These are phyloP conservation scores for Thermothelomyces thermophilus DNA, from an alignment of 2,329 filamentous ascomycete genomes.

Conservation along the genomic window DNA sequence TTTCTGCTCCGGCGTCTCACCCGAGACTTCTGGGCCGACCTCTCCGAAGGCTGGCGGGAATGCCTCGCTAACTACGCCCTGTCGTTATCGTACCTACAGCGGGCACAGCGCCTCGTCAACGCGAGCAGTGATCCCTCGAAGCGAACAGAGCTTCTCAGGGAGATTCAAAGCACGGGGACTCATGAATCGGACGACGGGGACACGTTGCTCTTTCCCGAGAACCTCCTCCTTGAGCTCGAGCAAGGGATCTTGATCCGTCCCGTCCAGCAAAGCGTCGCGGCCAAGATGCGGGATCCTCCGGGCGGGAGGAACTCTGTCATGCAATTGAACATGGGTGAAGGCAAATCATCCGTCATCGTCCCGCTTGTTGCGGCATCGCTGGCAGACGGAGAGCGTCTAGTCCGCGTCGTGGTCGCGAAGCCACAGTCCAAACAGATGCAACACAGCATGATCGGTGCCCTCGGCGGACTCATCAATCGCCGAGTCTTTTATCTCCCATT, in stretches of 20 bases:
- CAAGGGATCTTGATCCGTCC: constrained; percentile 53
- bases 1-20: constrained; percentile 34
- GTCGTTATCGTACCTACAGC: constrained; percentile 36
- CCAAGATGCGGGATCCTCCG: constrained; percentile 44
- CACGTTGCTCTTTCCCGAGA: constrained; percentile 47
- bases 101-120: constrained; percentile 37
- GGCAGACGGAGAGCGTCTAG: constrained; percentile 40
- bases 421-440: constrained; percentile 53
- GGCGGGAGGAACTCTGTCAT: constrained; percentile 45
- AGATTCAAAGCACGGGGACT: constrained; percentile 47
- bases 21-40: constrained; percentile 20
- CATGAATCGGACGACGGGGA: constrained; percentile 42
- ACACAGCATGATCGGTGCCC: constrained; percentile 35
- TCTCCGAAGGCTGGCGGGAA: constrained; percentile 30
- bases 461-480: constrained; percentile 50
- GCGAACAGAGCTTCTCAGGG: constrained; percentile 32
- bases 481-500: constrained; percentile 52
- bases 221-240: constrained; percentile 58
- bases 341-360: constrained; percentile 50
- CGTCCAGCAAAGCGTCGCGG: constrained; percentile 52
- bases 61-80: constrained; percentile 35
- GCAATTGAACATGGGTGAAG: constrained; percentile 65
- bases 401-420: constrained; percentile 50
- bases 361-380: constrained; percentile 44
- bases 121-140: background rate